Conservation (phyloP, 345 rosid species). For the Camelina laxa region DNA sequence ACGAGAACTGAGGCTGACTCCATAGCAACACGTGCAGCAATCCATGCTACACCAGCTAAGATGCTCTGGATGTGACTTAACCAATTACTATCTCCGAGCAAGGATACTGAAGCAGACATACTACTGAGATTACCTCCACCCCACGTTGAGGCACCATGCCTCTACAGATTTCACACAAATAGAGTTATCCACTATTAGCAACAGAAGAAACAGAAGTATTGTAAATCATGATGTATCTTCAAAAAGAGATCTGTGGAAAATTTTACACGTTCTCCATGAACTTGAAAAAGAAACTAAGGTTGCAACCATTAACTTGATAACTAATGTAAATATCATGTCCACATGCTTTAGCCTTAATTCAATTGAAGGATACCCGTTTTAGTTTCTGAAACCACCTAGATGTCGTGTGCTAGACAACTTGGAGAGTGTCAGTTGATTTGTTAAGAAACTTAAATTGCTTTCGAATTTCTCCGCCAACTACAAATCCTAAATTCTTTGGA, state of each 20-base stretch:
- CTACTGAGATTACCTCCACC: constrained; percentile 99
- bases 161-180: constrained; percentile 57
- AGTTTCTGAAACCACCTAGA: constrained; percentile 24
- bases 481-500: constrained; percentile 3
- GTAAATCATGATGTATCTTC: constrained; percentile 8
- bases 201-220: not conserved
- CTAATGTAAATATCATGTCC: constrained; percentile 31
- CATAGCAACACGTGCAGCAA: constrained; percentile 88
- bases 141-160: constrained; percentile 99
- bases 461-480: constrained; percentile 6
- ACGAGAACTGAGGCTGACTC: constrained; percentile 98
- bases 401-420: not conserved
- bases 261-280: constrained; percentile 7
- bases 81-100: constrained; percentile 99
- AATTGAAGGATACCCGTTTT: constrained; percentile 18
- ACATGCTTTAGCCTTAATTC: constrained; percentile 18
- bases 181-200: constrained; percentile 25
- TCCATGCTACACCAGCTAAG: constrained; percentile 99
- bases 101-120: constrained; percentile 99
- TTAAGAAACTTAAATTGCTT: constrained; percentile 13
- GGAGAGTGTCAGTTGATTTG: not conserved
- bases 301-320: constrained; percentile 19
- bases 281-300: not conserved
- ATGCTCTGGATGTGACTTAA: constrained; percentile 92
- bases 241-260: constrained; percentile 4